A percentile compares a stretch with the other conserved stretches of the same genome.
These are phyloP conservation scores for Amylostereum areolatum DNA, from an alignment of 1,284 basidiomycete genomes.

Conservation along the genomic window DNA sequence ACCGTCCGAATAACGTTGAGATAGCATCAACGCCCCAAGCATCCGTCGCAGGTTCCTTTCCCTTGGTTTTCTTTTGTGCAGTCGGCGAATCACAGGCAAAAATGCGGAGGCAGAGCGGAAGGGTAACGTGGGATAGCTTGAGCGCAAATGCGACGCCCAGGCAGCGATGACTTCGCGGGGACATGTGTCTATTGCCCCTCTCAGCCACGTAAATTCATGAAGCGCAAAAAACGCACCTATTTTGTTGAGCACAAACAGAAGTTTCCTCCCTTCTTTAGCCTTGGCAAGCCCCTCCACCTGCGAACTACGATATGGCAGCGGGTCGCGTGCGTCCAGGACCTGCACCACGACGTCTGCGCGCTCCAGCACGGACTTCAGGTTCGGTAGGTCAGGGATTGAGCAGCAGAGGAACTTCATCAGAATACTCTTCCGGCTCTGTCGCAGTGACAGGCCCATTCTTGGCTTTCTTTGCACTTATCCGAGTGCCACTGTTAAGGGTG, in stretches of 20 bases:
- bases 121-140: constrained; percentile 66
- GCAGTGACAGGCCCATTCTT: constrained; percentile 11
- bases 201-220: constrained; percentile 7
- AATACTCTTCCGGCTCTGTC: constrained; percentile 34
- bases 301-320: constrained; percentile 60
- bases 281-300: constrained; percentile 57
- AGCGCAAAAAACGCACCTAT: constrained; percentile 52
- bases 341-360: constrained; percentile 81
- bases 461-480: constrained; percentile 22
- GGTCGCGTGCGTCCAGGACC: constrained; percentile 85
- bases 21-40: constrained; percentile 52
- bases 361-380: constrained; percentile 70
- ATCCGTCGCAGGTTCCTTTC: constrained; percentile 42
- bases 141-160: constrained; percentile 72
- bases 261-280: constrained; percentile 40
- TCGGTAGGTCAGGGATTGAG: constrained; percentile 65
- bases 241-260: constrained; percentile 82
- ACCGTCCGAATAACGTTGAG: constrained; percentile 37
- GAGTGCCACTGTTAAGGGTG: constrained; percentile 34
- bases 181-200: constrained; percentile 57
- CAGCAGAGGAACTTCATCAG: constrained; percentile 44
- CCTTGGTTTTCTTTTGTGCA: constrained; percentile 33
- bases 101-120: constrained; percentile 79
- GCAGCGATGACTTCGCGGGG: constrained; percentile 75
- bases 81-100: constrained; percentile 37